A percentile compares a stretch with the other conserved stretches of the same genome.
Evolutionary conservation across 1,284 basidiomycete genomes (phyloP).

Genomic region (Cryptococcus sp.): DNA sequence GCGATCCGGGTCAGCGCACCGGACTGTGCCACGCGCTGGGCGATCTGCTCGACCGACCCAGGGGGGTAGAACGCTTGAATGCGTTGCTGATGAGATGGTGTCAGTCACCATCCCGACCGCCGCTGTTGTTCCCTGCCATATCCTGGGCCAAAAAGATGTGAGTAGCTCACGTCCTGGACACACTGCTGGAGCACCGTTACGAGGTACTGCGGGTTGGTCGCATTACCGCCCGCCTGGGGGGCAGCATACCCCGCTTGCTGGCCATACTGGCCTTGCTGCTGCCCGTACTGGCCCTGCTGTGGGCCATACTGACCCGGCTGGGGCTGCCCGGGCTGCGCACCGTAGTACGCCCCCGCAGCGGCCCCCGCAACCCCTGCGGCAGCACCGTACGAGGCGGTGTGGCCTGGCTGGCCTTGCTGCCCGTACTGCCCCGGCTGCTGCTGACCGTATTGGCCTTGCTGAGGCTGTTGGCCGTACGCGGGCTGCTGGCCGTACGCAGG

Average conservation of each 20-base stretch:
- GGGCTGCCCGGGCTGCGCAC: slow-evolving; percentile 5
- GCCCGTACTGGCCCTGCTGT: slow-evolving; percentile 12
- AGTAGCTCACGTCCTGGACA: slow-evolving; percentile 46
- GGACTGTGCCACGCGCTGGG: slow-evolving; percentile 45
- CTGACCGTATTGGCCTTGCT: slow-evolving; percentile 13
- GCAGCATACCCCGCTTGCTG: slow-evolving; percentile 1
- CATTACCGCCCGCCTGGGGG: slow-evolving; percentile 19
- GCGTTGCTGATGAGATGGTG: slow-evolving; percentile 38
- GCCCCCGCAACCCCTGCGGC: slow-evolving; percentile 8
- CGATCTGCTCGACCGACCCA: slow-evolving; percentile 47
- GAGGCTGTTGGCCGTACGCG: slow-evolving; percentile 10
- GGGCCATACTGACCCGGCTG: slow-evolving; percentile 13
- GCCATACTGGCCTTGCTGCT: slow-evolving; percentile 16
- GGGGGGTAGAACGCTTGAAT: slow-evolving; percentile 52
- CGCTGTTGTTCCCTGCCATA: background rate
- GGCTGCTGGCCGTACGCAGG: background rate
- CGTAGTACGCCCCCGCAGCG: too few relatives aligned
- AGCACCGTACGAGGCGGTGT: slow-evolving; percentile 17
- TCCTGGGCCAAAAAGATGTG: background rate
- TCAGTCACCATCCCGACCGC: background rate
- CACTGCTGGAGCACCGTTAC: slow-evolving; percentile 36
- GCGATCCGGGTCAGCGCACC: slow-evolving; percentile 49
- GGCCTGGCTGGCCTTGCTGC: background rate
- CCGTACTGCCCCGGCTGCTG: slow-evolving; percentile 18
- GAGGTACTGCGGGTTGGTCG: slow-evolving; percentile 32